A percentile compares a stretch with the other conserved stretches of the same genome.
phyloP scores from a whole-genome alignment of 2,329 filamentous ascomycete species.

The Ophiostoma pallidulum region DNA sequence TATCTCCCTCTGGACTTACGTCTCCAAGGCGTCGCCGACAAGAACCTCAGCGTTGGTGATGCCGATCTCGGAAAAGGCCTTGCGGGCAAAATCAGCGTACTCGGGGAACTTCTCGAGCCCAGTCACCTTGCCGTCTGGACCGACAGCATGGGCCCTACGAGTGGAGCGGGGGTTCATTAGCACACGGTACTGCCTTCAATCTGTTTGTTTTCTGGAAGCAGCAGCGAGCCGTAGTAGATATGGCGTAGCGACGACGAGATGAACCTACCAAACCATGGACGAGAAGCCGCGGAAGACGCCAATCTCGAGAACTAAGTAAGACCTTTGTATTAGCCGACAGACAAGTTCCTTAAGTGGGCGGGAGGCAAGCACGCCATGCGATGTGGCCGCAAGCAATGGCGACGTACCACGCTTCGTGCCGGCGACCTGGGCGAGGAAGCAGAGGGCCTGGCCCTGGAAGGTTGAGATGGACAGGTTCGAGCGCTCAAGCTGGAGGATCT shows the following conservation, averaged over 20 bases:
- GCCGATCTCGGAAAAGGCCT: slow-evolving; percentile 30
- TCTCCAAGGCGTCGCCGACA: slow-evolving; percentile 36
- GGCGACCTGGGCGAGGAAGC: slow-evolving; percentile 32
- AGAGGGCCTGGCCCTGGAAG: slow-evolving; percentile 19
- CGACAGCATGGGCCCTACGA: slow-evolving; percentile 34
- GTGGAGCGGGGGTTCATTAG: background rate
- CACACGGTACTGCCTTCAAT: no score
- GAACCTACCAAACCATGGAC: slow-evolving; percentile 32
- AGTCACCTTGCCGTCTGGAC: slow-evolving; percentile 32
- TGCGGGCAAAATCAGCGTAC: slow-evolving; percentile 32
- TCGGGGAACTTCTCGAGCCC: slow-evolving; percentile 36
- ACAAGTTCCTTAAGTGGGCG: no score
- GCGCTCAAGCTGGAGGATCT: slow-evolving; percentile 15
- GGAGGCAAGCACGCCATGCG: no score
- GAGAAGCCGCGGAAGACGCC: slow-evolving; percentile 42
- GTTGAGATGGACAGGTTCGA: slow-evolving; percentile 20
- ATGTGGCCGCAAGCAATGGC: no score
- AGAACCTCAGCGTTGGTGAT: slow-evolving; percentile 38
- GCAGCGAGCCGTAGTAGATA: background rate
- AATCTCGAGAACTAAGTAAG: slow-evolving; percentile 42
- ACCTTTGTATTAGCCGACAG: no score
- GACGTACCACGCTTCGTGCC: slow-evolving; percentile 27
- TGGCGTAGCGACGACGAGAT: background rate
- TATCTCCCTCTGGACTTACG: no score
- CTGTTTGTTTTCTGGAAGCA: no score